phyloP scores from a whole-genome alignment of 352 stramenopile genomes.

The Globisporangium spinosum region DNA sequence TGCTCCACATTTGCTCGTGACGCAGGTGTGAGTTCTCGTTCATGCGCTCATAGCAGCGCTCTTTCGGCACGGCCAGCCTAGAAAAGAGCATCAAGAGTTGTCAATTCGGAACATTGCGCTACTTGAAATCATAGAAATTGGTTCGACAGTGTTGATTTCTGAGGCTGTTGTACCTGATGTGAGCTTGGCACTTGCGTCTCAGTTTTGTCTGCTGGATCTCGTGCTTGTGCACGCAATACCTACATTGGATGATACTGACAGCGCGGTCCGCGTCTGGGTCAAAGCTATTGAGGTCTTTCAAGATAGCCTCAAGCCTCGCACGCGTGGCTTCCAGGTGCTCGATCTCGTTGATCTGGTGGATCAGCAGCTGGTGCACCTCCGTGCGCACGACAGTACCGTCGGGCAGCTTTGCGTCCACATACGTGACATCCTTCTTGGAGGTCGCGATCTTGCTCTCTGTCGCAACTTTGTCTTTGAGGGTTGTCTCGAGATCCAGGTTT shows the following conservation, averaged over 20 bases:
- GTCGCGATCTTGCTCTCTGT: constrained; percentile 17
- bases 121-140: not conserved
- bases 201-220: constrained; percentile 16
- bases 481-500: constrained; percentile 19
- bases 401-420: constrained; percentile 25
- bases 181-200: constrained; percentile 14
- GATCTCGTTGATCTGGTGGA: constrained; percentile 30
- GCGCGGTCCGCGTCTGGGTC: constrained; percentile 27
- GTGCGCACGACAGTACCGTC: constrained; percentile 31
- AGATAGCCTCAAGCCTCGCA: constrained; percentile 11
- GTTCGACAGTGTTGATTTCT: not conserved
- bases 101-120: not conserved
- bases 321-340: constrained; percentile 19
- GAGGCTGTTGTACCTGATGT: not conserved
- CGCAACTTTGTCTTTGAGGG: constrained; percentile 16
- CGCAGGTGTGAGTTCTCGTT: constrained; percentile 24
- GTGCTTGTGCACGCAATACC: constrained; percentile 15
- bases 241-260: constrained; percentile 31
- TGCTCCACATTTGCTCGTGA: constrained; percentile 20
- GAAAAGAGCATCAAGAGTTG: not conserved
- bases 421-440: constrained; percentile 1
- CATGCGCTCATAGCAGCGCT: constrained; percentile 43
- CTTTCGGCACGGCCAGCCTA: constrained; percentile 32
- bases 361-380: constrained; percentile 29
- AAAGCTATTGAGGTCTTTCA: constrained; percentile 17